Conservation (phyloP, 441 rosid species). For the Iberis amara region DNA sequence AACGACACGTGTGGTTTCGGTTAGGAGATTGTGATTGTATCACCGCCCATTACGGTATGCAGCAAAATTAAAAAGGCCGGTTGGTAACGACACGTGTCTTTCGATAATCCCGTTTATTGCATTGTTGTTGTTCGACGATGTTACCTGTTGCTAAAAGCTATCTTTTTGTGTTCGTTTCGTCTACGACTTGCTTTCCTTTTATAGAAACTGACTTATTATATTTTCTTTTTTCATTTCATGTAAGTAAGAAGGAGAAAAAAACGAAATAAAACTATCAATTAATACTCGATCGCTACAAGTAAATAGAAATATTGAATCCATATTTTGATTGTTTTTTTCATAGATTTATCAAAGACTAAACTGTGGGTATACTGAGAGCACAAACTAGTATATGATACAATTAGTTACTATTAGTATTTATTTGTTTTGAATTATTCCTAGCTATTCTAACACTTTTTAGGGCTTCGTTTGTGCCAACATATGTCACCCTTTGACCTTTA, state of each 20-base stretch:
- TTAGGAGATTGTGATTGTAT: constrained; percentile 23
- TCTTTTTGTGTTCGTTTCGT: constrained; percentile 19
- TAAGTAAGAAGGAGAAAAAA: neutral
- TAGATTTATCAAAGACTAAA: too few relatives aligned
- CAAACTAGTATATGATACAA: too few relatives aligned
- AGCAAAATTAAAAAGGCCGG: constrained; percentile 2
- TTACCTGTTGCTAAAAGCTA: constrained; percentile 8
- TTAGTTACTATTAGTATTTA: too few relatives aligned
- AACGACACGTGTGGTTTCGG: constrained; percentile 21
- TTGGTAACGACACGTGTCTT: constrained; percentile 29
- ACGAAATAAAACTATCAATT: too few relatives aligned
- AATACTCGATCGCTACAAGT: too few relatives aligned
- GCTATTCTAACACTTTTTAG: too few relatives aligned
- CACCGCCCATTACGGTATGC: constrained; percentile 32
- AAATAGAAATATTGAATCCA: too few relatives aligned
- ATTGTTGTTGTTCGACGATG: neutral
- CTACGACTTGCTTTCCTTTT: constrained; percentile 28
- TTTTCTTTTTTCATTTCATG: neutral
- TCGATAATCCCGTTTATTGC: constrained; percentile 13
- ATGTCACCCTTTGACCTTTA: too few relatives aligned
- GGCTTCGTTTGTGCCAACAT: too few relatives aligned
- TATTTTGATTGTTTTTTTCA: too few relatives aligned
- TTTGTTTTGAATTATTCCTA: too few relatives aligned
- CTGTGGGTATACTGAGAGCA: too few relatives aligned
- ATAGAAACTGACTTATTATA: constrained; percentile 2